Base-by-base conservation (phyloP, 176 grass and related monocot genomes). In the Pharus latifolius region DNA sequence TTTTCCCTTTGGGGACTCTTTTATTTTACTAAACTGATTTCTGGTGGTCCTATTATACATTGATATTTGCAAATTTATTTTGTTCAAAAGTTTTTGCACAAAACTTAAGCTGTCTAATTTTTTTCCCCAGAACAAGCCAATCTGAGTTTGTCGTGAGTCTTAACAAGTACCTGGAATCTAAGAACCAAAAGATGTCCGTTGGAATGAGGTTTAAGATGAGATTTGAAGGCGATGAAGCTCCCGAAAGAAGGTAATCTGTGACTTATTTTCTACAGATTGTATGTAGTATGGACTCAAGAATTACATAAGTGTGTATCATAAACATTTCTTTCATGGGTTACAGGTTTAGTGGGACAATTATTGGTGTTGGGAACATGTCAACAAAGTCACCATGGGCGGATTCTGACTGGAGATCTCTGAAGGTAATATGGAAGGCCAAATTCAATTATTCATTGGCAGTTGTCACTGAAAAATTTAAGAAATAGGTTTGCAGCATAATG, bases 181-280 rank as follows among this genome's bases (percentile, higher is more conserved):
- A 86, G 78, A 91, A 84, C 40, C 64, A 68, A 26, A 96, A 96
- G 65, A 82, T 88, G 18, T 76, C 73, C 68, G 73, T 91, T 63
- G 91, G 87, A 24, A 85, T 88, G 91, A 90, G 91, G 38, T 96
- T 91, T 72, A 88, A 84, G 65, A 96, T 96, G 91, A 84, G 70
- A 63, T 91, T 96, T 44, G 91, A 96, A 70, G 91, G 87, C 2
- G 84, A 91, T 24, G 91, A 96, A 72, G 62, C 91, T 64, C 81
- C 87, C 60, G 91, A 96, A 81, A 82, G 74, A 91, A 96, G 83
- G 91, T 91, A 70, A 31, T 76, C 66, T 72, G 25, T 26, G 6
- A 56, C 48, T 25, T 68, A 30, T 46, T 67, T 50, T 76, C 63
- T 14, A 0, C 28, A 45, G 29, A 27, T 30, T 33, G 34, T 40